These are phyloP conservation scores for Naganishia randhawae DNA, from an alignment of 768 basidiomycete genomes.

Conservation along the genomic window DNA sequence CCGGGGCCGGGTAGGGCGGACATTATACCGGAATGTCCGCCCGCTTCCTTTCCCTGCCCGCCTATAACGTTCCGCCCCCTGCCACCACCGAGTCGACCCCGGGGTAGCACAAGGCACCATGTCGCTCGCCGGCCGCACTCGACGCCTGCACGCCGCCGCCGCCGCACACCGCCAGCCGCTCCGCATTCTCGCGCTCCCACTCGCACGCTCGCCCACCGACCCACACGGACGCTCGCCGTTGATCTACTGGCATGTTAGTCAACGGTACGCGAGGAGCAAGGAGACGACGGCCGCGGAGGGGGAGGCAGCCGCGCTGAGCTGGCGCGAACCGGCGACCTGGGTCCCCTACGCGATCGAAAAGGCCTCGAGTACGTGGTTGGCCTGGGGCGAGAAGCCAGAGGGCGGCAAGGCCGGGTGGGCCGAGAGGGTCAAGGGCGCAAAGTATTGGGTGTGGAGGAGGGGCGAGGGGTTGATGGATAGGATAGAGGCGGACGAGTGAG, in stretches of 20 bases:
- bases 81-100: background rate
- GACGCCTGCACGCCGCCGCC: background rate
- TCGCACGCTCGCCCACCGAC: conserved; percentile 34
- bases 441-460: conserved; percentile 42
- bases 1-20: background rate
- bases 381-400: conserved; percentile 37
- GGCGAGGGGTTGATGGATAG: conserved; percentile 52
- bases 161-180: conserved; percentile 29
- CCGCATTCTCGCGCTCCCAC: conserved; percentile 46
- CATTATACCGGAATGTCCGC: background rate
- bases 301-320: conserved; percentile 6
- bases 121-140: conserved; percentile 1
- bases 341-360: conserved; percentile 32
- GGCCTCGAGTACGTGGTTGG: conserved; percentile 43
- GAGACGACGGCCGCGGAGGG: background rate
- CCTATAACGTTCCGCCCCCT: no score
- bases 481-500: conserved; percentile 53
- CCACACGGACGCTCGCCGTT: background rate
- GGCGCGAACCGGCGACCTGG: conserved; percentile 25
- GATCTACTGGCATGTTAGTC: conserved; percentile 29
- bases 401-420: conserved; percentile 34
- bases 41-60: no score
- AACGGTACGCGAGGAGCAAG: conserved; percentile 18
- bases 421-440: conserved; percentile 28
- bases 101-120: background rate